These are phyloP conservation scores for Tetratostichococcus sp. DNA, from an alignment of 139 green algal species.

Conservation along the genomic window DNA sequence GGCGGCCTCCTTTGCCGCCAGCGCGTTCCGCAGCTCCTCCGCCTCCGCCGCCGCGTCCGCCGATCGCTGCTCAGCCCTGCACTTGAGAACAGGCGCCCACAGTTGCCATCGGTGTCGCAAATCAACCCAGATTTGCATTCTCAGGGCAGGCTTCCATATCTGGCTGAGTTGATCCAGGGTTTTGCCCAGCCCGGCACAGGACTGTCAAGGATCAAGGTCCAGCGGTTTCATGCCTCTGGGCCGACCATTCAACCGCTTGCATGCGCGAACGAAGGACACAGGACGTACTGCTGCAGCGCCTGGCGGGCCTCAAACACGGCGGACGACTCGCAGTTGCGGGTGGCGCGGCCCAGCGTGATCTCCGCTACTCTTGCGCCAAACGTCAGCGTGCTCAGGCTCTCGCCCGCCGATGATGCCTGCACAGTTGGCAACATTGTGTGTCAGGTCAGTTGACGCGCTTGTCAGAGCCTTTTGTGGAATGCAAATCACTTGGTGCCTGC, in stretches of 20 bases:
- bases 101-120: no score
- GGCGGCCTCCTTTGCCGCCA: not conserved
- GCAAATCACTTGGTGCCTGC: no score
- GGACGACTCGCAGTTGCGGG: conserved; percentile 58
- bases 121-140: no score
- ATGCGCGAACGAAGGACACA: no score
- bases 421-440: not conserved
- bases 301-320: conserved; percentile 60
- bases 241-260: no score
- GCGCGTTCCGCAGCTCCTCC: not conserved
- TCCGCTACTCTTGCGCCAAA: conserved; percentile 81
- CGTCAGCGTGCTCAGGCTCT: conserved; percentile 79
- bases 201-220: no score
- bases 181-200: no score
- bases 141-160: no score
- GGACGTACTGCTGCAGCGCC: conserved; percentile 6
- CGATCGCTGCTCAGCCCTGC: not conserved
- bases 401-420: conserved; percentile 47
- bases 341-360: conserved; percentile 79
- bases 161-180: no score
- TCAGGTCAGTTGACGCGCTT: not conserved
- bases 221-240: no score
- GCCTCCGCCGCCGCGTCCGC: not conserved
- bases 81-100: not conserved
- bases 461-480: not conserved